Base-by-base conservation (phyloP, 2,329 filamentous ascomycete genomes). In the Pseudopithomyces chartarum region DNA sequence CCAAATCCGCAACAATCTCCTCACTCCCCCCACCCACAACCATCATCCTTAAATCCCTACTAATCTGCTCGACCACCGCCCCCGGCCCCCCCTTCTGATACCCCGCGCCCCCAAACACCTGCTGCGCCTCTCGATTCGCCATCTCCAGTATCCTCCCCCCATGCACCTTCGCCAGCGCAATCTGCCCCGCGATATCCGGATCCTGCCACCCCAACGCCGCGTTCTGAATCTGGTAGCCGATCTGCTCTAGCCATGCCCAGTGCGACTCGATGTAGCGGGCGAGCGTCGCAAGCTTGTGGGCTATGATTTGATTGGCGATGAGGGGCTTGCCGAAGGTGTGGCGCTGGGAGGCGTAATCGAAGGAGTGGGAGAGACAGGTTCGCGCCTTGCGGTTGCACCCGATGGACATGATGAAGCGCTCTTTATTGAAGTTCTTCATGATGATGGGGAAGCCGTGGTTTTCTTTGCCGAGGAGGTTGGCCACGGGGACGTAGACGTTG, bases 21-120 rank as follows among this genome's bases (percentile, higher is more conserved):
- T 85, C 83, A 56, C 82, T 84, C 0, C 82, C 83, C 11, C 74
- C 74, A 12, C 82, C 82, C 2, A 82, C 82, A 0, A 84, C 81
- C 78, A 81, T 81, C 68, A 82, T 79, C 6, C 82, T 73, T 36
- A 85, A 66, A 67, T 85, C 82, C 0, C 83, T 75, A 60, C 79
- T 82, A 39, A 84, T 81, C 64, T 84, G 82, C 69, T 85, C 83
- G 8, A 85, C 76, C 5, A 79, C 73, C 2, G 78, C 79, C 0
- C 82, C 82, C 1, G 76, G 75, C 0, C 81, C 80, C 0, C 80
- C 80, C 38, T 77, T 80, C 45, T 82, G 79, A 56, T 84, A 85
- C 1, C 82, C 82, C 1, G 79, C 75, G 0, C 82, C 83, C 6
- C 83, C 83, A 61, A 85, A 79, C 3, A 85, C 76, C 63, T 85